Evolutionary conservation across 768 basidiomycete genomes (phyloP).

Genomic region (Gymnopilus junonius): DNA sequence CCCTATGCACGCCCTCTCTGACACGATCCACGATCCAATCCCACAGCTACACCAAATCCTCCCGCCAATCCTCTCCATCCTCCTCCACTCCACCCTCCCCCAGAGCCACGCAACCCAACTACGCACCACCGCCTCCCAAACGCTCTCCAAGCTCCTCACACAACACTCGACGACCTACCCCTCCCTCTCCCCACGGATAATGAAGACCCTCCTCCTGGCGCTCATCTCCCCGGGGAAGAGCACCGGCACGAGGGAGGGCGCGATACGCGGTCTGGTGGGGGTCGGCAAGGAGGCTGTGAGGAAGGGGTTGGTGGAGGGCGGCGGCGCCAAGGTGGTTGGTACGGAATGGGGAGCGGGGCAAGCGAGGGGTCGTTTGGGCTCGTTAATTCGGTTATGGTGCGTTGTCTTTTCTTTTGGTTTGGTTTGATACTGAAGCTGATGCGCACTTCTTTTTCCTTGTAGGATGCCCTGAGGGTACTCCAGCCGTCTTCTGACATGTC

Average conservation of each 20-base stretch:
- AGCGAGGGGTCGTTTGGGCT: slow-evolving; percentile 46
- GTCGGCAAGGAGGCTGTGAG: slow-evolving; percentile 86
- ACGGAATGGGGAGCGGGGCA: slow-evolving; percentile 55
- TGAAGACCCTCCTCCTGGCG: slow-evolving; percentile 91
- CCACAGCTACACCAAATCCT: slow-evolving; percentile 92
- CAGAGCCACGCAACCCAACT: slow-evolving; percentile 70
- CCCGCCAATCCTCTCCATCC: slow-evolving; percentile 88
- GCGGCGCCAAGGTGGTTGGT: slow-evolving; percentile 77
- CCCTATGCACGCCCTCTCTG: not conserved
- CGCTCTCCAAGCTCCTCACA: slow-evolving; percentile 79
- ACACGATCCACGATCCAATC: not conserved
- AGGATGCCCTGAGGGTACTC: slow-evolving; percentile 69
- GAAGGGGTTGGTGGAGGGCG: slow-evolving; percentile 81
- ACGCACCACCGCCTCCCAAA: slow-evolving; percentile 82
- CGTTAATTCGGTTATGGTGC: slow-evolving; percentile 66
- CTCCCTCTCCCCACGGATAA: slow-evolving; percentile 85
- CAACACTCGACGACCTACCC: slow-evolving; percentile 91
- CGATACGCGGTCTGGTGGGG: slow-evolving; percentile 85
- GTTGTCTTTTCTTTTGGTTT: slow-evolving; percentile 18
- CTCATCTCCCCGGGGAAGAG: slow-evolving; percentile 75
- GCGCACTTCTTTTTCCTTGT: not conserved
- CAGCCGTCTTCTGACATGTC: slow-evolving; percentile 62
- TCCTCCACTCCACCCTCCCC: slow-evolving; percentile 86
- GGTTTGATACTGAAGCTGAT: not conserved
- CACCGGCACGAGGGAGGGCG: slow-evolving; percentile 86